A percentile compares a stretch with the other conserved stretches of the same genome.
These are phyloP conservation scores for Annona cherimola DNA, from an alignment of 164 flowering plant genomes.

Conservation along the genomic window DNA sequence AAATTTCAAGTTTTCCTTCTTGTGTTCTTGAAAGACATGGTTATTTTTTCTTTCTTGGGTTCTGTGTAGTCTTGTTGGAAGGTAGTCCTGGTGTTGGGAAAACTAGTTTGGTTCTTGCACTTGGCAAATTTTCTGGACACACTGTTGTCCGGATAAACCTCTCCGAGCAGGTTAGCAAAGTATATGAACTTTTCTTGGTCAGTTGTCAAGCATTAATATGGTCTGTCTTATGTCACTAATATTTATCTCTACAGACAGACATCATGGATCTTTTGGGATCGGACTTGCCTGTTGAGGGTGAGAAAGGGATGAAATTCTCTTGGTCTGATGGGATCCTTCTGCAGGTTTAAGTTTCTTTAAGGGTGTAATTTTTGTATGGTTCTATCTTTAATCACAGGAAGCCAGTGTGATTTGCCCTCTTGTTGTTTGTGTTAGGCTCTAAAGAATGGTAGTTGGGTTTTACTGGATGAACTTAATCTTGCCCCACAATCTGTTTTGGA, in stretches of 20 bases:
- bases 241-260: conserved; percentile 60
- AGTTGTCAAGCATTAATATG: not conserved
- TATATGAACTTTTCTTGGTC: not conserved
- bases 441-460: conserved; percentile 86
- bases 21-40: not conserved
- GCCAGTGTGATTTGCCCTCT: not conserved
- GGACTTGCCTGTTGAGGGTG: conserved; percentile 85
- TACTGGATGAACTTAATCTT: conserved; percentile 95
- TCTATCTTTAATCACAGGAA: not conserved
- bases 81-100: conserved; percentile 99
- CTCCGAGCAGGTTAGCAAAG: conserved; percentile 76
- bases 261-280: conserved; percentile 96
- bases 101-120: conserved; percentile 80
- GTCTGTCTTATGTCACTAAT: not conserved
- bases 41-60: not conserved
- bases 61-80: conserved; percentile 66
- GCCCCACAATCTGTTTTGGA: conserved; percentile 98
- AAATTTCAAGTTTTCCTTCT: not conserved
- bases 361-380: not conserved
- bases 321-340: conserved; percentile 99
- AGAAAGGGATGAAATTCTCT: conserved; percentile 81
- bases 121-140: conserved; percentile 89
- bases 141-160: conserved; percentile 86
- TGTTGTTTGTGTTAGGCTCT: conserved; percentile 51
- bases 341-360: conserved; percentile 47